Evolutionary conservation across 805 yeast species (phyloP).

Genomic region (Saturnispora kantuleensis): DNA sequence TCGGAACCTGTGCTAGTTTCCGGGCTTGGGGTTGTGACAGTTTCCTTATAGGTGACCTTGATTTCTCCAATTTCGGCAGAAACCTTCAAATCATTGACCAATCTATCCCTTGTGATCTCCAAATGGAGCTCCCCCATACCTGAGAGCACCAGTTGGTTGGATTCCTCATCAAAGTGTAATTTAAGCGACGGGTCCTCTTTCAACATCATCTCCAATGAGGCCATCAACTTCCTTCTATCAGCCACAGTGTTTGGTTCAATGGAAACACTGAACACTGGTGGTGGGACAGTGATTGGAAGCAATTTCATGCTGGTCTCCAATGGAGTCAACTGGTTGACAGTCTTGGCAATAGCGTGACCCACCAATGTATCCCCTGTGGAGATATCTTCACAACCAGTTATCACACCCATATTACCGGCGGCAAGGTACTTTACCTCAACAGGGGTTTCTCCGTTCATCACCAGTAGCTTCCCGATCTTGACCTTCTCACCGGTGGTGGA

Average conservation of each 20-base stretch:
- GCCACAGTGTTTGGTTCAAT: slow-evolving; percentile 79
- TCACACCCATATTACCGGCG: slow-evolving; percentile 87
- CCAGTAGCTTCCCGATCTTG: slow-evolving; percentile 54
- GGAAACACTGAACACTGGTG: slow-evolving; percentile 83
- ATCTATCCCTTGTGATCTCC: slow-evolving; percentile 75
- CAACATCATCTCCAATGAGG: slow-evolving; percentile 54
- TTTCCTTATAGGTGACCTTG: slow-evolving; percentile 84
- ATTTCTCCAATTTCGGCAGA: slow-evolving; percentile 72
- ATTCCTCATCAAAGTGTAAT: slow-evolving; percentile 65
- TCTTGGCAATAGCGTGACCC: slow-evolving; percentile 45
- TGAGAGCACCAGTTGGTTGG: slow-evolving; percentile 78
- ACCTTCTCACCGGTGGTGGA: slow-evolving; percentile 61
- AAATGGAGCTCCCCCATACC: slow-evolving; percentile 98
- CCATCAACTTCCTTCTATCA: slow-evolving; percentile 64
- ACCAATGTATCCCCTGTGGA: slow-evolving; percentile 88
- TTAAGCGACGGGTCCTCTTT: slow-evolving; percentile 87
- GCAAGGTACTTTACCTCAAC: slow-evolving; percentile 53
- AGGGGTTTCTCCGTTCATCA: slow-evolving; percentile 85
- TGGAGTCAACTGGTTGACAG: slow-evolving; percentile 17
- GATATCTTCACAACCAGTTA: slow-evolving; percentile 63
- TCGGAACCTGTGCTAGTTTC: slow-evolving; percentile 14
- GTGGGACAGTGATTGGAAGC: slow-evolving; percentile 77
- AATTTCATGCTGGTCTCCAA: slow-evolving; percentile 41
- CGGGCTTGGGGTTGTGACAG: slow-evolving; percentile 26
- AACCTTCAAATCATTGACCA: slow-evolving; percentile 75